Conservation (phyloP, 1,284 basidiomycete genomes). For the Abortiporus biennis region DNA sequence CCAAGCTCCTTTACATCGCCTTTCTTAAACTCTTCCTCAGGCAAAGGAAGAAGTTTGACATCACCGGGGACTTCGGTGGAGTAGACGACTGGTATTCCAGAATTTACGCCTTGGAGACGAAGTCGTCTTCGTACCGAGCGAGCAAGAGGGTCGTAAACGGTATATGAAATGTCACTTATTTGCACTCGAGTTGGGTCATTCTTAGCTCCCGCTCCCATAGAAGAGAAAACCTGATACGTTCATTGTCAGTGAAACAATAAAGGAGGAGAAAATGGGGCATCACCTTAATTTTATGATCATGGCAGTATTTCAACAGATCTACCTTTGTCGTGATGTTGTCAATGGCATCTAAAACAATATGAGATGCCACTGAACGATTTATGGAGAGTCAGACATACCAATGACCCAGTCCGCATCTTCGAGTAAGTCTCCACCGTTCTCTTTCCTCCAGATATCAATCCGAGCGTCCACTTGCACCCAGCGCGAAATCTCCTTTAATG, state of each 20-base stretch:
- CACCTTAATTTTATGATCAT: constrained; percentile 72
- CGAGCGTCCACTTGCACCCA: constrained; percentile 79
- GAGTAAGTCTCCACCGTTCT: constrained; percentile 64
- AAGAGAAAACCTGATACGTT: constrained; percentile 74
- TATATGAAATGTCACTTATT: constrained; percentile 91
- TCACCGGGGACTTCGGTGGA: constrained; percentile 91
- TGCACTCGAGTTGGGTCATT: constrained; percentile 92
- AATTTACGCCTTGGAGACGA: constrained; percentile 60
- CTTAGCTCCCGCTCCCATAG: constrained; percentile 98
- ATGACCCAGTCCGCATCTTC: constrained; percentile 89
- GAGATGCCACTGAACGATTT: constrained; percentile 7
- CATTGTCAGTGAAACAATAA: neutral
- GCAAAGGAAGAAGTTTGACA: constrained; percentile 83
- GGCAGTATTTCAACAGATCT: constrained; percentile 81
- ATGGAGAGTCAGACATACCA: constrained; percentile 37
- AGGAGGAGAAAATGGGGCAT: constrained; percentile 8
- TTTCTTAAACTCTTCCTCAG: constrained; percentile 89
- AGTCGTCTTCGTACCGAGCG: constrained; percentile 83
- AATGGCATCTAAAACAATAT: constrained; percentile 68
- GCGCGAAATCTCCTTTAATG: constrained; percentile 65
- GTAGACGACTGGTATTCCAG: constrained; percentile 91
- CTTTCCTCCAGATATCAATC: constrained; percentile 80
- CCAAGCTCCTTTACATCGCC: constrained; percentile 89
- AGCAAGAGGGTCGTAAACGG: constrained; percentile 93
- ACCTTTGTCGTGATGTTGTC: constrained; percentile 97